Base-by-base conservation (phyloP, 257 asterid species). In the Pogostemon cablin region DNA sequence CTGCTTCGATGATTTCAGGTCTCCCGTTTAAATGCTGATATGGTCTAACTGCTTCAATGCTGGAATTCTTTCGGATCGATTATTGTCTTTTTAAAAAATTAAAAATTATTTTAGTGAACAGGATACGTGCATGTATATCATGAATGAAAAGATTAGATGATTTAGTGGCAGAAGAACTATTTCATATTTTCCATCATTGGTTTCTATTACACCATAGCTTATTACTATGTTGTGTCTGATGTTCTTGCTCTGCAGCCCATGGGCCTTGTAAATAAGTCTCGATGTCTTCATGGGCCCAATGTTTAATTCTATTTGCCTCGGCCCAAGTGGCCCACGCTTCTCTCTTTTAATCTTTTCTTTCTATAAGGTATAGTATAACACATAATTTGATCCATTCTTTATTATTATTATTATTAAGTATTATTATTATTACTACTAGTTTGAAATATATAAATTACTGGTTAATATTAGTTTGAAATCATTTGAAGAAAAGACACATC, bases 21-120 rank as follows among this genome's bases (percentile, higher is more conserved):
- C 49, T 72, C 63, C 41, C 44, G 8, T 69, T 71, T 43, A 20
- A 38, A 59, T 55, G 35, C 62, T 69, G 77, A 9, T 52, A 77
- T 59, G 71, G 74, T 69, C 79, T 35, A 50, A 61, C 68, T 62
- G 46, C 67, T 25, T 20, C 60, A 9, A 4, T 11, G 50, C 69
- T 25, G 46, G 42, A 43, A 50, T 62, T 43, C 52, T 40, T 44
- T 37, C 15, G 25, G 50, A 42, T 59, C 38, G 48, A 20, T 47
- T 48, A 38, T 61, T n/a, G 39, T 34, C 15, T 57, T 57, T 57
- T 10, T 3, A 43, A 49, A 10, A 49, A 9, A 9, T 52, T 52
- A n/a, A 25, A 25, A 25, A 25, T 52, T 4, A 12, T 61, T 7
- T 38, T 61, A 0, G 34, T 6, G 37, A 37, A 58, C 3, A 25